Evolutionary conservation across 805 yeast genomes (phyloP).

Genomic region (Suhomyces pyralidae): DNA sequence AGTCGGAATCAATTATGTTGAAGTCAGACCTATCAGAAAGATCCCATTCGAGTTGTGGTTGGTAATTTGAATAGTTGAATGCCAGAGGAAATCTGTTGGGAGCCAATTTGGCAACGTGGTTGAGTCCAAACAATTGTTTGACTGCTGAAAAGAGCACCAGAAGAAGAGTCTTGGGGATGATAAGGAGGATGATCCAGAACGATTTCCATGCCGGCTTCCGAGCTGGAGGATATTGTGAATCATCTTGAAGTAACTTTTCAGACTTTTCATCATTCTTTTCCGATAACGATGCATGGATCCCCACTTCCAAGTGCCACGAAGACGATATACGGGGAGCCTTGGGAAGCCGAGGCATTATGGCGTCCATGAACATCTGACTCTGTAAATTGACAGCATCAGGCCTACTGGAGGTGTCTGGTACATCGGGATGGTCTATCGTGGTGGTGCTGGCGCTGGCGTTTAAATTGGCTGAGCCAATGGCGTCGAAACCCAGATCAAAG

Average conservation of each 20-base stretch:
- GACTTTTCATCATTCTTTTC: conserved; percentile 8
- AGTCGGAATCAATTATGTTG: conserved; percentile 15
- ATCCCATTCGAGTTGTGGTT: conserved; percentile 15
- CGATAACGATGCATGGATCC: conserved; percentile 31
- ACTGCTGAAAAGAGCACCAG: conserved; percentile 38
- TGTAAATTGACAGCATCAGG: conserved; percentile 20
- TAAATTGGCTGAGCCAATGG: conserved; percentile 8
- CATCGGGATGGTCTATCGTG: conserved; percentile 1
- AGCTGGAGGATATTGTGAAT: not conserved
- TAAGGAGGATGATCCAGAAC: conserved; percentile 48
- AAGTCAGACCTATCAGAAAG: not conserved
- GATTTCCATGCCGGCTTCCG: conserved; percentile 21
- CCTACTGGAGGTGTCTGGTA: not conserved
- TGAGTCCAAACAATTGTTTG: conserved; percentile 21
- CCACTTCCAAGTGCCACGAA: conserved; percentile 44
- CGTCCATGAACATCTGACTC: conserved; percentile 22
- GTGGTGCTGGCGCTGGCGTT: not conserved
- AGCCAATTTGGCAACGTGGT: conserved; percentile 5
- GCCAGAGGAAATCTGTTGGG: conserved; percentile 19
- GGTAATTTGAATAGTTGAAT: conserved; percentile 27
- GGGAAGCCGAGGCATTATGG: conserved; percentile 36
- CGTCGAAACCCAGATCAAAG: conserved; percentile 49
- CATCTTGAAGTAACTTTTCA: not conserved
- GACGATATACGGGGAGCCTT: conserved; percentile 39
- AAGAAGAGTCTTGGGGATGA: conserved; percentile 53